A percentile compares a stretch with the other conserved stretches of the same genome.
These are phyloP conservation scores for Fusarium zealandicum DNA, from an alignment of 2,329 filamentous ascomycete genomes.

Conservation along the genomic window DNA sequence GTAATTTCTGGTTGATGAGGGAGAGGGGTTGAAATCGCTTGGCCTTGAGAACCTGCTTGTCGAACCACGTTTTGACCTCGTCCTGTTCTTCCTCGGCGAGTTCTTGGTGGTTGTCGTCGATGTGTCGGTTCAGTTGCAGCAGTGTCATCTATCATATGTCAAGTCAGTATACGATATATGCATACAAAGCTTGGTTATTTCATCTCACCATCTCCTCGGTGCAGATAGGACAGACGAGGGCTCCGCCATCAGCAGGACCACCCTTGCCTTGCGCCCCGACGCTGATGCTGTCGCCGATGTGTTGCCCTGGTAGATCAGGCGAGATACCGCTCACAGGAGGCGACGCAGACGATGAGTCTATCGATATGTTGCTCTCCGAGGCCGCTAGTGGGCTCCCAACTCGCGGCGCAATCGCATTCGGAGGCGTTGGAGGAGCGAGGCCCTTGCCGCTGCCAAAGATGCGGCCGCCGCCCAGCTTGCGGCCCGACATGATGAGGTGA, in stretches of 20 bases:
- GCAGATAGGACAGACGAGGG: constrained; percentile 95
- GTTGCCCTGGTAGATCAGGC: constrained; percentile 71
- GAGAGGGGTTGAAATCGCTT: constrained; percentile 93
- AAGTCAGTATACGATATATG: background rate
- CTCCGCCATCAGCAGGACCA: constrained; percentile 58
- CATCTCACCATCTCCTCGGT: constrained; percentile 89
- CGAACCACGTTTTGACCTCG: constrained; percentile 97
- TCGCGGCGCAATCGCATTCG: constrained; percentile 51
- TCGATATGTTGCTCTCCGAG: constrained; percentile 77
- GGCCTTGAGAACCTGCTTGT: constrained; percentile 90
- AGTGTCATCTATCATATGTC: constrained; percentile 74
- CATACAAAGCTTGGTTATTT: background rate
- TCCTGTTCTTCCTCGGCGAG: constrained; percentile 88
- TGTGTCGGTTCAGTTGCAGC: constrained; percentile 83
- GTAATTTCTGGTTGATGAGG: constrained; percentile 90
- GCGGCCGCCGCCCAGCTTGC: constrained; percentile 90
- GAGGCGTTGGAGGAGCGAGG: constrained; percentile 69
- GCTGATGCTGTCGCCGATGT: constrained; percentile 82
- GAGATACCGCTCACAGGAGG: constrained; percentile 65
- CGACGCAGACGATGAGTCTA: constrained; percentile 76
- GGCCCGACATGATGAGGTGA: constrained; percentile 70
- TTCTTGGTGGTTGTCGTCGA: constrained; percentile 91
- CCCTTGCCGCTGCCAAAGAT: constrained; percentile 87
- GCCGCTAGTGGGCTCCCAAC: constrained; percentile 59
- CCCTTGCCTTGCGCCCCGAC: constrained; percentile 63